These are phyloP conservation scores for Mollisiaceae sp. DNA, from an alignment of 2,329 filamentous ascomycete genomes.

Conservation along the genomic window DNA sequence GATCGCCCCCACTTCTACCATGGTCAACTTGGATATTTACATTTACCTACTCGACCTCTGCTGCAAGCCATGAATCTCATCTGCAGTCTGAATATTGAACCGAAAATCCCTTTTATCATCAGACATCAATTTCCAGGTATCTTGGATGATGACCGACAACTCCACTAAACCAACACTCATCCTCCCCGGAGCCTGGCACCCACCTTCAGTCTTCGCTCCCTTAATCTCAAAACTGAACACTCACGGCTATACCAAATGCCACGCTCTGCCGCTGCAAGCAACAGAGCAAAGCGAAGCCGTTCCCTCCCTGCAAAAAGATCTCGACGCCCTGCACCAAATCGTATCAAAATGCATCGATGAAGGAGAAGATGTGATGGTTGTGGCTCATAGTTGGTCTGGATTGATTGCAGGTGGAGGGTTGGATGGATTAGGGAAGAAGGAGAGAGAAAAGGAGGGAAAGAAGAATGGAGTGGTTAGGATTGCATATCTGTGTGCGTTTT, in stretches of 20 bases:
- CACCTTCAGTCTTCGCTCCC: conserved; percentile 16
- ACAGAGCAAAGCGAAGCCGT: conserved; percentile 19
- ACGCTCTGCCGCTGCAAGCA: conserved; percentile 24
- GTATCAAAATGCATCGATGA: conserved; percentile 32
- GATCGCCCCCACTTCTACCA: no score
- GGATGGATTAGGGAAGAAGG: conserved; percentile 43
- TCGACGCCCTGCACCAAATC: conserved; percentile 16
- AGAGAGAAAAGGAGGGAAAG: conserved; percentile 44
- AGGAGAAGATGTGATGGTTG: conserved; percentile 45
- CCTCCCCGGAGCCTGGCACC: conserved; percentile 29
- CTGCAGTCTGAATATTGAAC: no score
- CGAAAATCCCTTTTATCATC: no score
- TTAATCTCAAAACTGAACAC: conserved; percentile 22
- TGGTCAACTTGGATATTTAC: no score
- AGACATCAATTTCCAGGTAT: no score
- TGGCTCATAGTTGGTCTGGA: conserved; percentile 47
- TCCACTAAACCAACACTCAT: conserved; percentile 25
- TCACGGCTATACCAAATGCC: conserved; percentile 23
- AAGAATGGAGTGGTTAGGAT: conserved; percentile 42
- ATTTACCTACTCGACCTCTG: no score
- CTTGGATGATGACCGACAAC: no score
- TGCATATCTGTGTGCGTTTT: conserved; percentile 23
- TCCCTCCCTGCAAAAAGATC: conserved; percentile 21
- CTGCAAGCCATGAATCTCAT: no score
- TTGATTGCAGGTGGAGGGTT: conserved; percentile 43